These are phyloP conservation scores for Phytophthora ohioensis DNA, from an alignment of 352 stramenopile genomes.

Conservation along the genomic window DNA sequence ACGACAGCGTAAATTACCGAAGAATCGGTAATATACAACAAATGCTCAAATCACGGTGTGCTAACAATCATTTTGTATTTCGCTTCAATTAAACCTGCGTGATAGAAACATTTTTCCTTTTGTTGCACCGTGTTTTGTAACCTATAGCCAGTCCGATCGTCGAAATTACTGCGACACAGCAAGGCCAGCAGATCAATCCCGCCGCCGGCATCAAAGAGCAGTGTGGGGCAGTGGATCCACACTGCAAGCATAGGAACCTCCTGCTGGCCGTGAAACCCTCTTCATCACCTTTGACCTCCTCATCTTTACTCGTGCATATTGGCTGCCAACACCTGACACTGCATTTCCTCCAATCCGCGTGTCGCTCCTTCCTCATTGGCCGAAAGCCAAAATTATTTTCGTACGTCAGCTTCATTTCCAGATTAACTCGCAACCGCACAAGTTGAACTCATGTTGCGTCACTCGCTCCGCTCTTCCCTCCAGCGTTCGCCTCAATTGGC, in stretches of 20 bases:
- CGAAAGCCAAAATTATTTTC: background rate
- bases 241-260: constrained; percentile 10
- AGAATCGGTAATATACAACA: background rate
- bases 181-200: background rate
- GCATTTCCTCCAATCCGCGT: constrained; percentile 24
- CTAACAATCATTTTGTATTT: background rate
- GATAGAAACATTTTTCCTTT: background rate
- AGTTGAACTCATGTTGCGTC: constrained; percentile 40
- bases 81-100: background rate
- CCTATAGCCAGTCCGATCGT: background rate
- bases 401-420: constrained; percentile 10
- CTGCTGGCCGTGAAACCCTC: constrained; percentile 14
- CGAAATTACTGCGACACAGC: constrained; percentile 9
- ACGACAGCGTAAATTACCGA: background rate
- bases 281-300: background rate
- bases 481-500: background rate
- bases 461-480: constrained; percentile 21
- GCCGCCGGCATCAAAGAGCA: background rate
- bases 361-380: constrained; percentile 5
- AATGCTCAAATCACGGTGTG: background rate
- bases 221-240: background rate
- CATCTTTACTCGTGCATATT: constrained; percentile 23
- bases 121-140: background rate
- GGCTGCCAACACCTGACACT: constrained; percentile 21
- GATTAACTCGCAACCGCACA: constrained; percentile 34